phyloP scores from a whole-genome alignment of 805 yeast species.

The Lipomyces sp. region DNA sequence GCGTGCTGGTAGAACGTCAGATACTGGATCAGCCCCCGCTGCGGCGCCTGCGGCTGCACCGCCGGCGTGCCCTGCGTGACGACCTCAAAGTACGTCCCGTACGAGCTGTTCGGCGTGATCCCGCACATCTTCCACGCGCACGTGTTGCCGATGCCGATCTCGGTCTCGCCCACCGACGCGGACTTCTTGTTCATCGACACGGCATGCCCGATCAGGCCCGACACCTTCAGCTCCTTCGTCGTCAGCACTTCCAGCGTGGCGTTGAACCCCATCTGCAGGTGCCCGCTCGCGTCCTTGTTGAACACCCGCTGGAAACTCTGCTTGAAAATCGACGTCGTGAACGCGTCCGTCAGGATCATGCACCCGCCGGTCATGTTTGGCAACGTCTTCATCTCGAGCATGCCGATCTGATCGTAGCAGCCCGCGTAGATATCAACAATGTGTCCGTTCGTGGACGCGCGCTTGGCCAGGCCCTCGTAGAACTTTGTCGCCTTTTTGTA shows the following conservation, averaged over 20 bases:
- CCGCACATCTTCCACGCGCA: conserved; percentile 83
- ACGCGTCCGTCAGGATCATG: conserved; percentile 82
- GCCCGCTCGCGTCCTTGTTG: conserved; percentile 82
- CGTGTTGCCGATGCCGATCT: conserved; percentile 91
- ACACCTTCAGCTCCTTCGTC: conserved; percentile 78
- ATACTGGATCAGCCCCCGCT: conserved; percentile 60
- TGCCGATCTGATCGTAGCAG: conserved; percentile 93
- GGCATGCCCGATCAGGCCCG: conserved; percentile 94
- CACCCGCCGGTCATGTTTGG: conserved; percentile 89
- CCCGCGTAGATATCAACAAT: conserved; percentile 90
- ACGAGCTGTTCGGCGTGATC: conserved; percentile 81
- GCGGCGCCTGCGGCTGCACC: conserved; percentile 30
- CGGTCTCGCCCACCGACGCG: conserved; percentile 83
- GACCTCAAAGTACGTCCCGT: conserved; percentile 85
- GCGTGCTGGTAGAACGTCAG: conserved; percentile 92
- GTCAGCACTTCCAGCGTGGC: conserved; percentile 86
- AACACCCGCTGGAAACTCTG: conserved; percentile 86
- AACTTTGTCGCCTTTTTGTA: conserved; percentile 80
- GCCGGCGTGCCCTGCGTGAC: conserved; percentile 29
- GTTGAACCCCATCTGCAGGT: conserved; percentile 83
- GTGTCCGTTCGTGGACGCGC: conserved; percentile 70
- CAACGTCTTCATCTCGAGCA: conserved; percentile 86
- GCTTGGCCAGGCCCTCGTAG: conserved; percentile 69
- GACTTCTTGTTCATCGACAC: conserved; percentile 62
- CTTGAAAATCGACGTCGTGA: conserved; percentile 90